Evolutionary conservation across 805 yeast species (phyloP), one percentile per base, ranked within the genome.

Genomic region (Spathaspora girioi): DNA sequence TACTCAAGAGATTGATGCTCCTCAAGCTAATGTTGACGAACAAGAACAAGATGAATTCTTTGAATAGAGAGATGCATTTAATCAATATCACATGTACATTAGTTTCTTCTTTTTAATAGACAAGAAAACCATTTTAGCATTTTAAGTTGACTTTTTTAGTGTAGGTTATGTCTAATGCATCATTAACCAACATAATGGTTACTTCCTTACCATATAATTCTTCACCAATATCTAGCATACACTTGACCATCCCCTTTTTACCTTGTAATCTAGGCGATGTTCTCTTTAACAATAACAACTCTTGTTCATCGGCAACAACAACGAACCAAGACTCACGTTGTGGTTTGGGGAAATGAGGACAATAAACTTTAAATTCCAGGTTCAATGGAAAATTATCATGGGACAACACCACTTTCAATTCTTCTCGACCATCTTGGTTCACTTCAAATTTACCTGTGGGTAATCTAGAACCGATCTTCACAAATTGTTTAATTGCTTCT

Each of bases 311-410:
- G 54, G 80, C 71, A 9, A 84, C 58, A 46, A 93, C 79, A 9
- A 84, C 79, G 65, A 93, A 89, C 98, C 99, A 94, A 0, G 96
- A 83, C 64, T 94, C 98, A 61, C 90, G 85, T 68, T 94, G 99
- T 2, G 84, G 75, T 67, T 94, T 93, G 44, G 97, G 96, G 70
- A 89, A 94, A 59, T 80, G 81, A 2, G 96, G 93, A 51, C 92
- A 76, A 60, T 84, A 82, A 48, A 89, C 80, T 56, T 80, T 81
- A 71, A 83, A 87, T 44, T 86, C 91, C 2, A 73, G 70, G 55
- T 78, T 80, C 50, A 70, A 62, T 3, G 82, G 76, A 20, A 54
- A 58, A 49, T 80, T 82, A n/a, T 71, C 69, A 62, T 87, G 96
- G 8, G 63, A 65, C 38, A 89, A 68, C 18, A 65, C 69, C 18